A percentile compares a stretch with the other conserved stretches of the same genome.
phyloP scores from a whole-genome alignment of 495 filamentous ascomycete genomes.

The Aspergillus ellipticus region DNA sequence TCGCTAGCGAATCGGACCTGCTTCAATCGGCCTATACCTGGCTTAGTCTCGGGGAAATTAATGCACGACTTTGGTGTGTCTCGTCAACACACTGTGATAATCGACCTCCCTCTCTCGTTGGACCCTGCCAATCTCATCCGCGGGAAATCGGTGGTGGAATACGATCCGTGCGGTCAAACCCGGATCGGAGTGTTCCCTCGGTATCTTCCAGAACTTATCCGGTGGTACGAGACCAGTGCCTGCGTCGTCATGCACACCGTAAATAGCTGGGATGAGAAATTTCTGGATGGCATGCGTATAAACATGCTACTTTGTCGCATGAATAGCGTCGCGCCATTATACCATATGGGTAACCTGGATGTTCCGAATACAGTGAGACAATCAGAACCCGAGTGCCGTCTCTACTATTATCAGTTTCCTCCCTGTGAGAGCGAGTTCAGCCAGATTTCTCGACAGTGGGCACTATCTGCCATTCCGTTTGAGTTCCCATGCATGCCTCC shows the following conservation, averaged over 20 bases:
- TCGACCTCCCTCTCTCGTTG: constrained; percentile 63
- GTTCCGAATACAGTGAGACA: constrained; percentile 43
- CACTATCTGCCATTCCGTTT: constrained; percentile 56
- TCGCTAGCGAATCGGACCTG: constrained; percentile 7
- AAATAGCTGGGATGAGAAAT: constrained; percentile 55
- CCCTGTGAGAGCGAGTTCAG: constrained; percentile 20
- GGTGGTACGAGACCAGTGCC: constrained; percentile 61
- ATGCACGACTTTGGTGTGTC: constrained; percentile 73
- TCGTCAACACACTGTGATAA: constrained; percentile 53
- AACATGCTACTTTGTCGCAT: constrained; percentile 61
- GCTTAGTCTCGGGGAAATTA: constrained; percentile 58
- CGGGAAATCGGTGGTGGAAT: constrained; percentile 51
- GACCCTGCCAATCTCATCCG: constrained; percentile 53
- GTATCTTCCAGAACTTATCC: constrained; percentile 46
- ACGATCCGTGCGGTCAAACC: constrained; percentile 47
- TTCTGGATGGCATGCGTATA: constrained; percentile 27
- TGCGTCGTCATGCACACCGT: constrained; percentile 67
- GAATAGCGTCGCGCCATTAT: constrained; percentile 56
- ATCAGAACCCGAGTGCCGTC: constrained; percentile 52
- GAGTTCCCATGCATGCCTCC: constrained; percentile 57
- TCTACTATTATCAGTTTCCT: constrained; percentile 61
- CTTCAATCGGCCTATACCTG: constrained; percentile 49
- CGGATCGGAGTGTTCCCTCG: constrained; percentile 64
- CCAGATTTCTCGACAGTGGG: constrained; percentile 56
- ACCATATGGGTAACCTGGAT: constrained; percentile 53